Percentiles rank a stretch among this genome's conserved stretches.
These are phyloP conservation scores for Xanthoceras sorbifolium DNA, from an alignment of 345 rosid genomes.

Conservation along the genomic window DNA sequence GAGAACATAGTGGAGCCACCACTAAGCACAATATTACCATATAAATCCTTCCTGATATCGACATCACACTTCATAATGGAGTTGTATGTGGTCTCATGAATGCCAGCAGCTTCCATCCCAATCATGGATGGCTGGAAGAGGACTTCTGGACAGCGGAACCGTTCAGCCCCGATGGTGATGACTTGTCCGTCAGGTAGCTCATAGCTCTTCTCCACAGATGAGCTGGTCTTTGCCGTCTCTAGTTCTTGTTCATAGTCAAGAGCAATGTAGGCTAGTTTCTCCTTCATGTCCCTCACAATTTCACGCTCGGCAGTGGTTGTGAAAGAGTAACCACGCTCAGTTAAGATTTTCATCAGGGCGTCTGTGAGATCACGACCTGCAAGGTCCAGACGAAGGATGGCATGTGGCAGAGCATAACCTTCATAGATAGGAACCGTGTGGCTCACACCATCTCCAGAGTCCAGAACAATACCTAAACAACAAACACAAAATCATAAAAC, in stretches of 20 bases:
- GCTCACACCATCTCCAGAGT: conserved; percentile 63
- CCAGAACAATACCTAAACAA: conserved; percentile 53
- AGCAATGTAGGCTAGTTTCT: conserved; percentile 71
- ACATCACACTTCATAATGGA: conserved; percentile 74
- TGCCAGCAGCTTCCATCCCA: conserved; percentile 67
- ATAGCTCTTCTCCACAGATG: conserved; percentile 64
- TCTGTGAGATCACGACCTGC: conserved; percentile 86
- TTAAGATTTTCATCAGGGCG: conserved; percentile 67
- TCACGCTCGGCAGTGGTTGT: conserved; percentile 70
- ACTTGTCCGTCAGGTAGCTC: conserved; percentile 76
- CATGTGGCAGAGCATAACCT: conserved; percentile 66
- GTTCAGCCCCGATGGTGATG: conserved; percentile 68
- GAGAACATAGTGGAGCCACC: conserved; percentile 79
- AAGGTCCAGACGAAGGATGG: conserved; percentile 73
- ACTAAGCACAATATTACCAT: conserved; percentile 56
- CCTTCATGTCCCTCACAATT: conserved; percentile 75
- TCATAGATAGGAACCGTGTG: conserved; percentile 62
- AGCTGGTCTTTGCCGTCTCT: conserved; percentile 59
- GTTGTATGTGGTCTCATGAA: conserved; percentile 59
- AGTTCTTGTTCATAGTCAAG: conserved; percentile 72
- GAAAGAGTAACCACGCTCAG: conserved; percentile 74
- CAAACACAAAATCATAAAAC: conserved; percentile 10
- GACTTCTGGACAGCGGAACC: conserved; percentile 80
- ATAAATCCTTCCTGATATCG: conserved; percentile 62
- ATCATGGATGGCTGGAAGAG: conserved; percentile 78